Evolutionary conservation across 2,329 filamentous ascomycete species (phyloP), one percentile per base, ranked within the genome.

Genomic region (Aureobasidium uvarum): DNA sequence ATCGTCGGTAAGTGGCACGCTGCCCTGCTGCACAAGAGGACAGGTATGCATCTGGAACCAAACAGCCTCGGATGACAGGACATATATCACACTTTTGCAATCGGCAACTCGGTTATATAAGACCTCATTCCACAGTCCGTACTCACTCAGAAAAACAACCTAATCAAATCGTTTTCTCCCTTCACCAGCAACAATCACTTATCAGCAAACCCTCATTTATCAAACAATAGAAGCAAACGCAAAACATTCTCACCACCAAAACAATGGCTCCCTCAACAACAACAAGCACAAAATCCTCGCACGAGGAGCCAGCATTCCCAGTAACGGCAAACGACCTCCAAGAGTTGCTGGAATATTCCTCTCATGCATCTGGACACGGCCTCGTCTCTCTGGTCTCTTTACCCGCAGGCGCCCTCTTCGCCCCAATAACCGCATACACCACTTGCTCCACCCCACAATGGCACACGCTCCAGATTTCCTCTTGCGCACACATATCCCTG

Each of bases 401-500:
- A 0, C 81, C 82, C 13, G 77, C 82, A 1, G 80, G 80, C 51
- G 76, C 81, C n/a, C 69, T 83, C 69, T 82, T 85, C 69, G 73
- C 76, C 5, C 78, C 77, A 67, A 81, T 85, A 68, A 81, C 80
- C 5, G 14, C 59, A 3, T 52, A 33, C 59, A 76, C 71, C 38
- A 77, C 80, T 18, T 81, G 79, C 0, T 77, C 80, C 1, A 75
- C 77, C 8, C 66, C 70, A 1, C 73, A 71, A 5, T 85, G 83
- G 76, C 79, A 79, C 1, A 81, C 79, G 3, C 84, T 86, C 2
- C 83, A 86, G 69, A 80, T 80, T 1, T 78, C 77, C 1, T 72
- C 72, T 25, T 76, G 78, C 64, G 75, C 77, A 0, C 83, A 86
- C 72, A 82, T 85, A 69, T 83, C 85, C 69, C 78, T 85, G 5